A percentile compares a stretch with the other conserved stretches of the same genome.
Conservation (phyloP, 129 eudicot species). For the Artemisia annua region DNA sequence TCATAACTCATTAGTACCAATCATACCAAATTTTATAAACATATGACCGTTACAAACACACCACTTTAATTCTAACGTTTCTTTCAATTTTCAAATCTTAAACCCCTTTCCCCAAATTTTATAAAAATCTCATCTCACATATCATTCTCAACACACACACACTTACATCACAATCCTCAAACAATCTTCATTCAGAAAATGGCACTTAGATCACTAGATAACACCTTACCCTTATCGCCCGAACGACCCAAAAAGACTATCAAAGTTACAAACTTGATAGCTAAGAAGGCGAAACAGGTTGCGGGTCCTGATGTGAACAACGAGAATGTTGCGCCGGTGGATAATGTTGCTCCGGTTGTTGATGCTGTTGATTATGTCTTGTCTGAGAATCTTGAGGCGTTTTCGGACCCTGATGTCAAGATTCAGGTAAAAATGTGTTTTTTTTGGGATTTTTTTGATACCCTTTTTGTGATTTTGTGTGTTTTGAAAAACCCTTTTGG, state of each 20-base stretch:
- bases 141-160: slow-evolving; percentile 8
- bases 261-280: slow-evolving; percentile 35
- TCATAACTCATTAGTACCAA: neutral
- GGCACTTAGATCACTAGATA: slow-evolving; percentile 82
- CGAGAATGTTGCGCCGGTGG: slow-evolving; percentile 40
- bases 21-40: neutral
- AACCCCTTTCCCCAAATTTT: slow-evolving; percentile 37
- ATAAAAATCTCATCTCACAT: slow-evolving; percentile 21
- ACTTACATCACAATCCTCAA: neutral
- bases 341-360: slow-evolving; percentile 34
- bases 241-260: slow-evolving; percentile 64
- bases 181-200: slow-evolving; percentile 21
- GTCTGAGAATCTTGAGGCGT: slow-evolving; percentile 62
- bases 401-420: slow-evolving; percentile 51
- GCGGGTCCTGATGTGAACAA: neutral
- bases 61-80: slow-evolving; percentile 1
- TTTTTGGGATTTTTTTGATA: neutral
- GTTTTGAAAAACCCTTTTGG: neutral
- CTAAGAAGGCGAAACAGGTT: slow-evolving; percentile 33
- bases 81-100: slow-evolving; percentile 35
- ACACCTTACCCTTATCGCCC: slow-evolving; percentile 53
- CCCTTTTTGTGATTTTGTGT: slow-evolving; percentile 4
- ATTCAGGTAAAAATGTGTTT: slow-evolving; percentile 19
- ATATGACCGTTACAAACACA: slow-evolving; percentile 46
- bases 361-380: slow-evolving; percentile 68